Evolutionary conservation across 179 eudicot species (phyloP), one percentile per base, ranked within the genome.

Genomic region (Actinidia arguta): DNA sequence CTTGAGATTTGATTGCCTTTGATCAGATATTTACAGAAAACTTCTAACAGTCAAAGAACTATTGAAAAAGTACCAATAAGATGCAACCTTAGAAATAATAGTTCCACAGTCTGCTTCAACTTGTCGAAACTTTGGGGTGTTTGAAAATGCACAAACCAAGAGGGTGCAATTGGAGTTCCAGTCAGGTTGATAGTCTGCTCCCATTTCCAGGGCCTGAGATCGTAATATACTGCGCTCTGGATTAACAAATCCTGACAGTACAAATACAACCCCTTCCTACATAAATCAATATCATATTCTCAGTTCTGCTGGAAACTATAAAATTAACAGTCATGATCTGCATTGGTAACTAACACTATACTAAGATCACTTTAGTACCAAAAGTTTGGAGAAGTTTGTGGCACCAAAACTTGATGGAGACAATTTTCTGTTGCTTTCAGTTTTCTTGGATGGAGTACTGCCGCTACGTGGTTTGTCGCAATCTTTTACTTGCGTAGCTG

Each of bases 191-290:
- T 90, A 97, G 82, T 92, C 90, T 63, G 97, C 98, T 72, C 99
- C 99, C 99, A 97, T 94, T 89, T 93, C 98, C 87, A 95, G 82
- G 70, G 94, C 96, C 81, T 90, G 97, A 55, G 98, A 93, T 85
- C 98, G 84, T 85, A 97, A 82, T 24, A 69, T 87, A 79, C 95
- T 89, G 36, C 98, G 94, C 80, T 97, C 98, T 10, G 99, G 99
- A 88, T 97, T 95, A 69, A 97, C 97, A 92, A 97, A 92, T 44
- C 99, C 99, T 8, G 99, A 97, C 31, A 97, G 90, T 9, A 77
- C 98, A 85, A 97, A 88, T 61, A 93, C 97, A 48, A 97, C 97
- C 55, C 98, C 99, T 75, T 97, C 98, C 98, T 97, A 89, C 85
- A 83, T 82, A 85, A 78, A 79, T 86, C 77, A 83, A 39, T 55